phyloP scores from a whole-genome alignment of 768 basidiomycete genomes.

The Lentinula raphanica region DNA sequence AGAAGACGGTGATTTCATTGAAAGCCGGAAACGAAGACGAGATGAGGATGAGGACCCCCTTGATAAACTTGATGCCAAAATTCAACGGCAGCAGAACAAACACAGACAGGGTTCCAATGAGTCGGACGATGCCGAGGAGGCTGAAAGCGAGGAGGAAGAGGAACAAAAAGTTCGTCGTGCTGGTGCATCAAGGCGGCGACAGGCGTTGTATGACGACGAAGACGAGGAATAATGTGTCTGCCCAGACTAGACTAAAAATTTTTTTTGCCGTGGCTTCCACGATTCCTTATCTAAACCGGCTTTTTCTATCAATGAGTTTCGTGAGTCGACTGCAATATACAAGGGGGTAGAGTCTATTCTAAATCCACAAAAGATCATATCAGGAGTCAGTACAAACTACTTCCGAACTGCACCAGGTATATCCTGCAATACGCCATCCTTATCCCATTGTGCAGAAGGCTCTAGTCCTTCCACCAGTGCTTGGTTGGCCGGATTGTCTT shows the following conservation, averaged over 20 bases:
- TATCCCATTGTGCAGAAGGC: constrained; percentile 54
- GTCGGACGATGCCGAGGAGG: constrained; percentile 36
- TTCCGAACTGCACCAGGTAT: constrained; percentile 24
- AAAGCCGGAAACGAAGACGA: constrained; percentile 33
- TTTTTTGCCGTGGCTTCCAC: neutral
- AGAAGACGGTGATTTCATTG: constrained; percentile 48
- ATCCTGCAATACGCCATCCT: constrained; percentile 46
- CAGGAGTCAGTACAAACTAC: constrained; percentile 11
- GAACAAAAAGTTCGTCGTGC: constrained; percentile 60
- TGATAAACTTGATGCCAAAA: constrained; percentile 67
- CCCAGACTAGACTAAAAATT: too few relatives aligned
- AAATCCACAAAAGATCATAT: too few relatives aligned
- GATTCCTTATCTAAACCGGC: neutral
- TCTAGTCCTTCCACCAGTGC: constrained; percentile 68
- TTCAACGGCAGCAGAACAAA: constrained; percentile 33
- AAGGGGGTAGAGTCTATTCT: too few relatives aligned
- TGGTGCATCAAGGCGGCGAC: constrained; percentile 49
- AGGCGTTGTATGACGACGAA: constrained; percentile 61
- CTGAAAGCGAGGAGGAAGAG: constrained; percentile 73
- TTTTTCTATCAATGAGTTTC: too few relatives aligned
- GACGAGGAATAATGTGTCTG: constrained; percentile 33
- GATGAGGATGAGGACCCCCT: constrained; percentile 48
- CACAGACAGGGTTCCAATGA: constrained; percentile 25
- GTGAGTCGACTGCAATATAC: neutral
- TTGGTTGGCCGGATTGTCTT: constrained; percentile 77